Evolutionary conservation across 495 filamentous ascomycete genomes (phyloP).

Genomic region (Alectoria sarmentosa): DNA sequence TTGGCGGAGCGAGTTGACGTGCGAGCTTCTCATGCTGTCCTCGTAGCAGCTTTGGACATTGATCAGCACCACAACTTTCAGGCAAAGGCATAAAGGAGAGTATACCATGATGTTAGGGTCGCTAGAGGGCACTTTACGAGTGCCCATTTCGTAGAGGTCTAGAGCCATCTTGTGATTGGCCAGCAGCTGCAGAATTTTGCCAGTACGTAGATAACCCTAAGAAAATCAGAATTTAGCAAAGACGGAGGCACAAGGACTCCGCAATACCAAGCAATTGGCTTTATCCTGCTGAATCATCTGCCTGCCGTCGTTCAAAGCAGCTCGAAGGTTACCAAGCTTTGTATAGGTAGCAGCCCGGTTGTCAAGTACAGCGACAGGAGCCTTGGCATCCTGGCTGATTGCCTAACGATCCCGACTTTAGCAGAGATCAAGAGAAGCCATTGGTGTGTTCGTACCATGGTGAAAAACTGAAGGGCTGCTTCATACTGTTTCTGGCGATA

Average conservation of each 20-base stretch:
- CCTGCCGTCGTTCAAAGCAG: constrained; percentile 52
- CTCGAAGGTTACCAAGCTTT: constrained; percentile 46
- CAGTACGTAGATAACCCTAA: constrained; percentile 60
- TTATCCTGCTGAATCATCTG: constrained; percentile 50
- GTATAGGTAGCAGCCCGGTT: constrained; percentile 54
- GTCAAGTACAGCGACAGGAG: constrained; percentile 45
- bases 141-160: constrained; percentile 54
- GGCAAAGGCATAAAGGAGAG: neutral
- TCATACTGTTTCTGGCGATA: constrained; percentile 38
- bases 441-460: constrained; percentile 30
- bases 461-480: constrained; percentile 38
- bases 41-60: constrained; percentile 34
- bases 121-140: constrained; percentile 40
- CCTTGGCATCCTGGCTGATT: constrained; percentile 29
- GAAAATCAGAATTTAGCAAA: neutral
- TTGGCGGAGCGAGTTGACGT: constrained; percentile 29
- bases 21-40: constrained; percentile 41
- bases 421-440: constrained; percentile 8
- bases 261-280: constrained; percentile 40
- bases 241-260: no score
- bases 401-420: constrained; percentile 30
- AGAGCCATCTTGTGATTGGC: constrained; percentile 47
- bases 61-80: constrained; percentile 14
- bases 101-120: constrained; percentile 43
- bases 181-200: constrained; percentile 51